Conservation (phyloP, 73 alveolate genomes). For the Effrenium voratum region DNA sequence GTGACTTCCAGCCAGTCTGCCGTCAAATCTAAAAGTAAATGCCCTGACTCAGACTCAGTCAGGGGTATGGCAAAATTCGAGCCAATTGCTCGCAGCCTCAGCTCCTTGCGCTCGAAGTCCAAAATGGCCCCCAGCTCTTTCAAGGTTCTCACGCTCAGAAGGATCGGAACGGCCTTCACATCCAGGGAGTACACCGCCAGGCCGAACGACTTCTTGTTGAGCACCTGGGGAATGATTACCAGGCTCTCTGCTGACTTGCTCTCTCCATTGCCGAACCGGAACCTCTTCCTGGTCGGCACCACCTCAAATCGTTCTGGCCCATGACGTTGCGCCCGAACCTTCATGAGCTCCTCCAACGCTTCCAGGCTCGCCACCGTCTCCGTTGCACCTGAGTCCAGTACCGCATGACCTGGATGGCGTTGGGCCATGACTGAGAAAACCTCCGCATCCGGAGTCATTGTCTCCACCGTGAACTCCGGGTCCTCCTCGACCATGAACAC, state of each 20-base stretch:
- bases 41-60: background rate
- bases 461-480: background rate
- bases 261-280: conserved; percentile 18
- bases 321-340: background rate
- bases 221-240: background rate
- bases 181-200: background rate
- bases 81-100: background rate
- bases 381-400: background rate
- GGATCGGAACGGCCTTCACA: background rate
- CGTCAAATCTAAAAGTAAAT: background rate
- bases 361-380: background rate
- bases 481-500: background rate
- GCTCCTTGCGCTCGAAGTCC: background rate
- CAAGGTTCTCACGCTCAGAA: background rate
- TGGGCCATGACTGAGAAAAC: background rate
- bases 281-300: background rate
- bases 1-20: conserved; percentile 11
- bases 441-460: background rate
- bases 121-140: background rate
- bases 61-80: background rate
- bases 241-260: background rate
- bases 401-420: conserved; percentile 14
- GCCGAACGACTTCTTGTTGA: background rate
- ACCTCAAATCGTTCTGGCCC: background rate
- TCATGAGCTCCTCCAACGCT: background rate